phyloP scores from a whole-genome alignment of 352 stramenopile species.

The Globisporangium viniferum region DNA sequence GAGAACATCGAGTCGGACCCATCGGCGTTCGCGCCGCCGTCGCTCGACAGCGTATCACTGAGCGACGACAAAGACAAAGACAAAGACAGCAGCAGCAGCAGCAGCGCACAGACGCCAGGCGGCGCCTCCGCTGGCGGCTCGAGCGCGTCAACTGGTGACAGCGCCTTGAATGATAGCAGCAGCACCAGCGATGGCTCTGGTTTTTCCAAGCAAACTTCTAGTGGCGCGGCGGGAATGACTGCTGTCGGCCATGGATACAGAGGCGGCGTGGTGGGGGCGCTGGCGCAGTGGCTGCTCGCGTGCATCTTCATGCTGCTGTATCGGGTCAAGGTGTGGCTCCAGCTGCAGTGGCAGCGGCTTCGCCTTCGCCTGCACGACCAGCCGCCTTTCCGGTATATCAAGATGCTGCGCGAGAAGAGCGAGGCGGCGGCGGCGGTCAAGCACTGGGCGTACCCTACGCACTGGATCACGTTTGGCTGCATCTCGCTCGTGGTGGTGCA shows the following conservation, averaged over 20 bases:
- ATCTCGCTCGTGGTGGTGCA: conserved; percentile 47
- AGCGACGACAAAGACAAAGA: conserved; percentile 16
- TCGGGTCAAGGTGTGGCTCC: conserved; percentile 23
- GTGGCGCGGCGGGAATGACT: background rate
- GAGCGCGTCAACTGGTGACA: background rate
- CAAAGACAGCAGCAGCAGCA: conserved; percentile 11
- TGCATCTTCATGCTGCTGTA: conserved; percentile 17
- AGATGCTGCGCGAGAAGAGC: conserved; percentile 9
- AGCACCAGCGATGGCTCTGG: conserved; percentile 7
- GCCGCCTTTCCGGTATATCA: conserved; percentile 15
- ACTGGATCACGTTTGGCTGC: conserved; percentile 60
- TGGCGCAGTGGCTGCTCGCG: conserved; percentile 18
- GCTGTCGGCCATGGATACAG: conserved; percentile 4
- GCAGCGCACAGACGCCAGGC: background rate
- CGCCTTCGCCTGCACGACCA: conserved; percentile 26
- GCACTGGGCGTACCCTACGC: conserved; percentile 64
- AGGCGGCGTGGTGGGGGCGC: conserved; percentile 9
- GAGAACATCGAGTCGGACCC: conserved; percentile 52
- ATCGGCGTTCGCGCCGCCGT: conserved; percentile 18
- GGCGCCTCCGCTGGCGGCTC: background rate
- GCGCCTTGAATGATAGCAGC: background rate
- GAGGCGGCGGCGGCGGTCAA: conserved; percentile 32
- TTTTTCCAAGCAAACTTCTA: background rate
- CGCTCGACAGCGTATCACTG: conserved; percentile 14
- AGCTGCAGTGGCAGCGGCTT: conserved; percentile 24